phyloP scores from a whole-genome alignment of 2,329 filamentous ascomycete genomes.

The Graphiopsis chlorocephala region DNA sequence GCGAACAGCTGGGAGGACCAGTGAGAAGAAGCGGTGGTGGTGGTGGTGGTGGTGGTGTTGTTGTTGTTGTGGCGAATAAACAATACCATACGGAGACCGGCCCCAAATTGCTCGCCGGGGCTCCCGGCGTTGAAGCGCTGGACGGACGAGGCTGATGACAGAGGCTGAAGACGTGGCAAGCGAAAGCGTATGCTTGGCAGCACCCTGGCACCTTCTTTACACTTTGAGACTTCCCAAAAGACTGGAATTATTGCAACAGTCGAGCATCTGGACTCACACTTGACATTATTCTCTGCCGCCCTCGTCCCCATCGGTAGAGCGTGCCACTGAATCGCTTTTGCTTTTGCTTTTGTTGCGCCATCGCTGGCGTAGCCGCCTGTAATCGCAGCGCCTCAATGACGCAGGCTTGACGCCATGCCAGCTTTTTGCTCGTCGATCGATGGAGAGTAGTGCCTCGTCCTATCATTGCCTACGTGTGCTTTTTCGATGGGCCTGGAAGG shows the following conservation, averaged over 20 bases:
- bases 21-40: background rate
- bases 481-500: background rate
- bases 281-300: background rate
- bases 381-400: conserved; percentile 1
- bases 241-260: too few species aligned
- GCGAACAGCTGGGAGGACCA: background rate
- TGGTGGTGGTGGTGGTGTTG: background rate
- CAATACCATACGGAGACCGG: background rate
- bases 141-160: background rate
- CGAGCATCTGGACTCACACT: too few species aligned
- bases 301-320: background rate
- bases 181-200: background rate
- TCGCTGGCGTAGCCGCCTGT: background rate
- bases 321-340: background rate
- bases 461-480: background rate
- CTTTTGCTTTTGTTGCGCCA: background rate
- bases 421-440: conserved; percentile 4
- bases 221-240: too few species aligned
- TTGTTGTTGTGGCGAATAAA: background rate
- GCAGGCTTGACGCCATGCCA: conserved; percentile 6
- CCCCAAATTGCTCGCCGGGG: background rate
- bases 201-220: background rate
- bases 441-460: background rate
- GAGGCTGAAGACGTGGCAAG: conserved; percentile 3
- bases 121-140: background rate